phyloP scores from a whole-genome alignment of 805 yeast genomes.

The Saccharomycopsis fodiens region DNA sequence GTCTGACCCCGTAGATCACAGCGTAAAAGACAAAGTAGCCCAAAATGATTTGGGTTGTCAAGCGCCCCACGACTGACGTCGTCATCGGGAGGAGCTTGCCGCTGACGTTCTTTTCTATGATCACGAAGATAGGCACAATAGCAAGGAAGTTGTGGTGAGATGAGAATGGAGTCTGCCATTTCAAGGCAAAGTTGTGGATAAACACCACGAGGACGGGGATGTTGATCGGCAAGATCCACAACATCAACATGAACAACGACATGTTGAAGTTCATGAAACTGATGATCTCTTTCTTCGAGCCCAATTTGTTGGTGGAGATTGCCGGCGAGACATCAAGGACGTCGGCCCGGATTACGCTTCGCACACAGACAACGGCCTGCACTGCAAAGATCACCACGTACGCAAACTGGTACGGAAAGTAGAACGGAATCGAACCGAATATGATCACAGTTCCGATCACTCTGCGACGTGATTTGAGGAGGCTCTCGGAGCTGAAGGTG shows the following conservation, averaged over 20 bases:
- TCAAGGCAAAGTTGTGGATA: constrained; percentile 66
- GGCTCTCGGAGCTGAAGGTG: constrained; percentile 12
- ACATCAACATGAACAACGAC: constrained; percentile 57
- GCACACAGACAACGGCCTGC: constrained; percentile 48
- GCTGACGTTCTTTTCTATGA: constrained; percentile 48
- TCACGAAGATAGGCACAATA: constrained; percentile 59
- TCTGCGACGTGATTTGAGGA: constrained; percentile 25
- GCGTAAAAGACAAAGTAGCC: constrained; percentile 52
- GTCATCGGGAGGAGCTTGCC: constrained; percentile 26
- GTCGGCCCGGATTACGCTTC: constrained; percentile 21
- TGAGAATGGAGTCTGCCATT: constrained; percentile 78
- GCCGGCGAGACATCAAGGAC: constrained; percentile 15
- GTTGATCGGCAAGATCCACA: constrained; percentile 75
- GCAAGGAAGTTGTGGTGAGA: constrained; percentile 82
- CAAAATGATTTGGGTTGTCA: constrained; percentile 28
- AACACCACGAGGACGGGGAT: constrained; percentile 75
- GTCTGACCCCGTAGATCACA: constrained; percentile 67
- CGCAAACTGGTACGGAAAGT: constrained; percentile 78
- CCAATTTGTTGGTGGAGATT: constrained; percentile 7
- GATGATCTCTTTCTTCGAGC: constrained; percentile 15
- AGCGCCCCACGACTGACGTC: constrained; percentile 7
- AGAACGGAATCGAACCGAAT: constrained; percentile 43
- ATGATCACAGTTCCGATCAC: constrained; percentile 31
- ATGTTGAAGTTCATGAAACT: constrained; percentile 50
- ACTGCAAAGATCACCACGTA: constrained; percentile 51